Evolutionary conservation across 352 stramenopile genomes (phyloP).

Genomic region (Phytophthora pluvialis): DNA sequence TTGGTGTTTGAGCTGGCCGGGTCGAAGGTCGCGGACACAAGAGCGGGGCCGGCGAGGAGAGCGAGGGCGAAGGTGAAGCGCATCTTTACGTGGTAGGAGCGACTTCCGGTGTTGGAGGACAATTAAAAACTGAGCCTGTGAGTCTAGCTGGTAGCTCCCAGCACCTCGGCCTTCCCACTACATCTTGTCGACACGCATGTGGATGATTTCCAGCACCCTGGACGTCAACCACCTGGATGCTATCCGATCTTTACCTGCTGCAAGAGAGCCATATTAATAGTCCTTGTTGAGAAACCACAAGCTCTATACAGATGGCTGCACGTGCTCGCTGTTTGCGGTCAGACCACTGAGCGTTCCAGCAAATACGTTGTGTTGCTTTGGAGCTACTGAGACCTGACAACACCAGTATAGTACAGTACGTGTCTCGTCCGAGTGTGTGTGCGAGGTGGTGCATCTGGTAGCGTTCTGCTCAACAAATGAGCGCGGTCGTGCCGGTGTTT

Average conservation of each 20-base stretch:
- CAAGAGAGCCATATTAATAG: slow-evolving; percentile 3
- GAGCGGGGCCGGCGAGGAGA: slow-evolving; percentile 21
- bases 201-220: slow-evolving; percentile 2
- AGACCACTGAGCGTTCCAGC: not conserved
- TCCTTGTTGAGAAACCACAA: not conserved
- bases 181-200: not conserved
- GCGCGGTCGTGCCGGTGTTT: too few relatives aligned
- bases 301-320: not conserved
- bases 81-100: slow-evolving; percentile 21
- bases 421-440: not conserved
- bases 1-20: slow-evolving; percentile 30
- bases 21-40: slow-evolving; percentile 35
- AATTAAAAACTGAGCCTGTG: slow-evolving; percentile 1
- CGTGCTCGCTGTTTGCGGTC: slow-evolving; percentile 3
- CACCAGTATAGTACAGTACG: not conserved
- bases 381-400: not conserved
- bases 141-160: not conserved
- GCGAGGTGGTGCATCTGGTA: not conserved
- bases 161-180: not conserved
- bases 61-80: slow-evolving; percentile 22
- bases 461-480: too few relatives aligned
- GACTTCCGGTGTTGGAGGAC: not conserved
- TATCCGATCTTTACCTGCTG: slow-evolving; percentile 7
- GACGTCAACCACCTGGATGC: not conserved
- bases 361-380: not conserved